A percentile compares a stretch with the other conserved stretches of the same genome.
Conservation (phyloP, 2,329 filamentous ascomycete species). For the Davidsoniella virescens region DNA sequence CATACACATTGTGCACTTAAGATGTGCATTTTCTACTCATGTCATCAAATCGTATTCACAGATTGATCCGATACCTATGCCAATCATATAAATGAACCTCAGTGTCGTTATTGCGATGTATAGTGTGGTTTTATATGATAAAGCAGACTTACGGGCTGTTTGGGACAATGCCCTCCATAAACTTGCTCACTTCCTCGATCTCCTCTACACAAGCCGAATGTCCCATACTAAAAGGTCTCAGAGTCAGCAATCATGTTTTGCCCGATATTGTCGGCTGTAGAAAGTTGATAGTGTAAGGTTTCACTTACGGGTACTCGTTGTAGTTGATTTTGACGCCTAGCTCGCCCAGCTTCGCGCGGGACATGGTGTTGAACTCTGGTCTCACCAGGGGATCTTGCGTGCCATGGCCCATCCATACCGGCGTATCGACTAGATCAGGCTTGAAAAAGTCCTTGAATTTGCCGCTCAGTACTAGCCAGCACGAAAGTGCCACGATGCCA, state of each 20-base stretch:
- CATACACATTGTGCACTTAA: no score
- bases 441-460: slow-evolving; percentile 29
- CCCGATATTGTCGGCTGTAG: no score
- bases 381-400: slow-evolving; percentile 57
- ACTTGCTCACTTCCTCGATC: slow-evolving; percentile 62
- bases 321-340: slow-evolving; percentile 60
- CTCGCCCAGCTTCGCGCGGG: slow-evolving; percentile 48
- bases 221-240: slow-evolving; percentile 27
- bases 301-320: slow-evolving; percentile 53
- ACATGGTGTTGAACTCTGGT: slow-evolving; percentile 50
- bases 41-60: no score
- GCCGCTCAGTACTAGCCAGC: slow-evolving; percentile 53
- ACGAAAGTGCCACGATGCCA: slow-evolving; percentile 76
- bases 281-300: not conserved
- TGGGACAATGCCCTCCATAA: slow-evolving; percentile 31
- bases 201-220: slow-evolving; percentile 67
- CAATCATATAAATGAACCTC: not conserved
- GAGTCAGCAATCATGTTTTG: not conserved
- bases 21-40: no score
- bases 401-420: slow-evolving; percentile 85
- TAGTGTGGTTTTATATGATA: not conserved
- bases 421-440: slow-evolving; percentile 44
- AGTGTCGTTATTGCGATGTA: not conserved
- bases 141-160: slow-evolving; percentile 13
- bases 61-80: not conserved